Evolutionary conservation across 2,329 filamentous ascomycete genomes (phyloP).

Genomic region (Aspergillus fischeri): DNA sequence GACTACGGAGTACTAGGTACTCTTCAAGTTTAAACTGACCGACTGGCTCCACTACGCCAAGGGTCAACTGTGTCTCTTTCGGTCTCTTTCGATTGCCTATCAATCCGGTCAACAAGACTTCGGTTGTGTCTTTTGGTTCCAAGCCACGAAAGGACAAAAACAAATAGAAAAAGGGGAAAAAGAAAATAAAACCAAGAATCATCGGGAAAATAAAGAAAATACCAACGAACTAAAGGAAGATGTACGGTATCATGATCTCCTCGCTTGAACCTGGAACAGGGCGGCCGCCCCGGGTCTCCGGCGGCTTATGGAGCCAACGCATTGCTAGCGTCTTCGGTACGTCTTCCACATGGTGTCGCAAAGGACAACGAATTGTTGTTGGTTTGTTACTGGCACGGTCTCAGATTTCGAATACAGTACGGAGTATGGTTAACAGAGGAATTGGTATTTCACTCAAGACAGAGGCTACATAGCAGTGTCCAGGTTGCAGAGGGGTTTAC

Average conservation of each 20-base stretch:
- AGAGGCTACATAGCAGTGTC: not conserved
- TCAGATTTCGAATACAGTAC: conserved; percentile 7
- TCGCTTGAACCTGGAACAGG: not conserved
- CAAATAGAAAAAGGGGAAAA: not conserved
- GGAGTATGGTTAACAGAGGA: not conserved
- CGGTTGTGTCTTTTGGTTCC: not conserved
- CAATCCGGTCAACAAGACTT: not conserved
- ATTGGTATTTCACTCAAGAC: not conserved
- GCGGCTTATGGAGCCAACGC: conserved; percentile 23
- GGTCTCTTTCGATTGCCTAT: not conserved
- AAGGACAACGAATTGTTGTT: not conserved
- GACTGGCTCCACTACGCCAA: not conserved
- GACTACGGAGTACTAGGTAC: not conserved
- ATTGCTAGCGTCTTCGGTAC: conserved; percentile 22
- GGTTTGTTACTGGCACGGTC: not conserved
- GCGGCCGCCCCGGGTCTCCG: conserved; percentile 19
- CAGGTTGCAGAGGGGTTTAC: not conserved
- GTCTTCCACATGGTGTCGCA: conserved; percentile 22
- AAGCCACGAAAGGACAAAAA: not conserved
- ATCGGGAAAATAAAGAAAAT: not conserved
- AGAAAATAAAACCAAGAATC: not conserved
- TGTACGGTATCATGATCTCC: not conserved
- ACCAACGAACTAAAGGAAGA: not conserved
- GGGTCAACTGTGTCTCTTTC: not conserved
- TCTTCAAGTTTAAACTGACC: not conserved